phyloP scores from a whole-genome alignment of 2,329 filamentous ascomycete species.

The Sarocladium kiliense region DNA sequence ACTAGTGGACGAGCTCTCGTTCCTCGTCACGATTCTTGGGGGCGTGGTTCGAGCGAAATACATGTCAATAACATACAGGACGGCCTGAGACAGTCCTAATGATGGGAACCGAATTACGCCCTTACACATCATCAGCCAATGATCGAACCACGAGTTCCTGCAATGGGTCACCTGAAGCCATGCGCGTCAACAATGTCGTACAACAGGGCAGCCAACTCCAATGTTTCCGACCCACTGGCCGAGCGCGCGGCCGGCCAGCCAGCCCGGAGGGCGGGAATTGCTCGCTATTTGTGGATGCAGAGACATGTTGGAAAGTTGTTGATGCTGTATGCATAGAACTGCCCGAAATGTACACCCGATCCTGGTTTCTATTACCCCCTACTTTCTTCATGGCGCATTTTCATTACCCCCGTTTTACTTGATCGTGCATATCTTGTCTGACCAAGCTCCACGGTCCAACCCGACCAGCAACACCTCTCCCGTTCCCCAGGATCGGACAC shows the following conservation, averaged over 20 bases:
- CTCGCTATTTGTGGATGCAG: neutral
- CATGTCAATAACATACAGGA: neutral
- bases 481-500: conserved; percentile 5
- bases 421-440: conserved; percentile 25
- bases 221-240: neutral
- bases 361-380: conserved; percentile 15
- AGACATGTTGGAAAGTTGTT: neutral
- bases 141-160: neutral
- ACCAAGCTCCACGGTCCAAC: conserved; percentile 12
- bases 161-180: neutral
- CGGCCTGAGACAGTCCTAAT: neutral
- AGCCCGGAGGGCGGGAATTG: conserved; percentile 1
- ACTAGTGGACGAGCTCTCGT: neutral
- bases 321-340: conserved; percentile 5
- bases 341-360: neutral
- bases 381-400: conserved; percentile 17
- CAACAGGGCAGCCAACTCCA: neutral
- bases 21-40: neutral
- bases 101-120: neutral
- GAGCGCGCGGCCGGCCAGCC: neutral
- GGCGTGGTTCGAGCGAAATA: neutral
- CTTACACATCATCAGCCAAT: neutral
- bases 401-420: conserved; percentile 28
- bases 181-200: neutral
- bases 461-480: neutral